Base-by-base conservation (phyloP, 495 filamentous ascomycete genomes). In the Letharia lupina region DNA sequence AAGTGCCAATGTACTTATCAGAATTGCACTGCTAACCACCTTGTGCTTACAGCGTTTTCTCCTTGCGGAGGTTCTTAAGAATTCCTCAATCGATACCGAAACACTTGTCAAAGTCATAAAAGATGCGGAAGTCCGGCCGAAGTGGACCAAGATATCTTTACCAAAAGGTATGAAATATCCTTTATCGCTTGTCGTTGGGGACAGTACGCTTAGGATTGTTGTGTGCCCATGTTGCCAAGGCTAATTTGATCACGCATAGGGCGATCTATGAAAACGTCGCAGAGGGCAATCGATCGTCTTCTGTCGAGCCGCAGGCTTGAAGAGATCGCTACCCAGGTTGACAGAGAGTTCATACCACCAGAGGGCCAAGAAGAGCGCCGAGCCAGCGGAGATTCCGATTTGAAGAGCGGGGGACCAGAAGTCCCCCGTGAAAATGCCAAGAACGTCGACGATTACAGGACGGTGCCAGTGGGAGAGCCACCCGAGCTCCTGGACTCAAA, bases 401-500 rank as follows among this genome's bases (percentile, higher is more conserved):
- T 28, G 39, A 9, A 0, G 40, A 61, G 20, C 28, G n/a, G 16
- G 12, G 37, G 7, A 44, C 20, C 7, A 20, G 6, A 57, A 11
- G 2, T 20, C 13, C 8, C 12, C 15, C 12, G 6, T 56, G 54
- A 57, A 18, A 0, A 20, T 31, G 10, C 0, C 13, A 35, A 28
- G 15, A 44, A 2, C 18, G 3, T 61, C 13, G 28, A 45, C 20
- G 42, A 35, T 42, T 11, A 28, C 1, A 61, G 1, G 35, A 61
- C 40, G 0, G 15, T 45, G 39, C 59, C 23, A 13, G 3, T 44
- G 2, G 59, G 15, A 44, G 10, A 61, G 59, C 59, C 39, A 31
- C 16, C 37, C 3, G 59, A 61, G n/a, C 39, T 61, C 9, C 8
- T 61, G 23, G 39, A 61, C 59, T 61, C 59, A 28, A 61, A 61